Conservation (phyloP, 805 yeast species). For the Schizosaccharomyces lindneri region DNA sequence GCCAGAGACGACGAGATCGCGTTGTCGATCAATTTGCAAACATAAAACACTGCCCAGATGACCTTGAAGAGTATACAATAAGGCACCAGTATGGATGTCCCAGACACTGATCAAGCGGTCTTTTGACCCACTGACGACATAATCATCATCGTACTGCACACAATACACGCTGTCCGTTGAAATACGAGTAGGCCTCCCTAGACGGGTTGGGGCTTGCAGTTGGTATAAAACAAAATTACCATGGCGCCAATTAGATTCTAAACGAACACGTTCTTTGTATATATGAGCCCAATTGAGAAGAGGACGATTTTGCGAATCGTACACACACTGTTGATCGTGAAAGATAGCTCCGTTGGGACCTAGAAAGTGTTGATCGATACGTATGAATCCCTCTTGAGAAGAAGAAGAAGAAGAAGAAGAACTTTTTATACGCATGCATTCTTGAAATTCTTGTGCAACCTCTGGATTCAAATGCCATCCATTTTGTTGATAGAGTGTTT, state of each 20-base stretch:
- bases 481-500: not conserved
- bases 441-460: not conserved
- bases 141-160: conserved; percentile 37
- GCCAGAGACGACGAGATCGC: conserved; percentile 13
- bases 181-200: not conserved
- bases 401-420: not conserved
- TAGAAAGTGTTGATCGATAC: not conserved
- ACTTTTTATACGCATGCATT: not conserved
- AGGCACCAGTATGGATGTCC: conserved; percentile 8
- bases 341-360: not conserved
- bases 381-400: not conserved
- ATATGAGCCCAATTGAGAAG: not conserved
- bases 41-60: conserved; percentile 16
- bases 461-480: not conserved
- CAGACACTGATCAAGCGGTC: conserved; percentile 16
- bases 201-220: not conserved
- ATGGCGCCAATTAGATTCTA: not conserved
- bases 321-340: not conserved
- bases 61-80: not conserved
- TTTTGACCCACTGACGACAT: conserved; percentile 56
- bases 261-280: conserved; percentile 1
- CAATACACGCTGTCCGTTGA: conserved; percentile 25
- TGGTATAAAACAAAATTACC: not conserved
- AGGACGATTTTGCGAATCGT: not conserved
- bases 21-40: conserved; percentile 10